phyloP scores from a whole-genome alignment of 108 stramenopile genomes.

The Cylindrotheca fusiformis region DNA sequence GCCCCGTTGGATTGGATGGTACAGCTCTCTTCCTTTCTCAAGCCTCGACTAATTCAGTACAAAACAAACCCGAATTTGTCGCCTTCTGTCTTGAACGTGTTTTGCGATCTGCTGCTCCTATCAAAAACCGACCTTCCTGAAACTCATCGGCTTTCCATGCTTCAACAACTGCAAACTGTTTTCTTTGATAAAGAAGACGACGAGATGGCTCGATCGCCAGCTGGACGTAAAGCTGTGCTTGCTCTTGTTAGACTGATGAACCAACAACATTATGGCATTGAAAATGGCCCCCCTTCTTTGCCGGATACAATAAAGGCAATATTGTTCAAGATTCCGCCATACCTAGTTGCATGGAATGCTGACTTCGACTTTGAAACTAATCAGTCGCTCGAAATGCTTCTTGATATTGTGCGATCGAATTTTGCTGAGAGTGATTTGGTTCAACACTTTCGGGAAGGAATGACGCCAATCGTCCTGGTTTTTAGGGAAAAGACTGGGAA shows the following conservation, averaged over 20 bases:
- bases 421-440: not conserved
- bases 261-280: not conserved
- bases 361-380: conserved; percentile 26
- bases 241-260: not conserved
- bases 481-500: not conserved
- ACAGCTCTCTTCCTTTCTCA: not conserved
- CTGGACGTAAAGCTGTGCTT: conserved; percentile 21
- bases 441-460: not conserved
- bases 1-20: not conserved
- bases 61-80: not conserved
- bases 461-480: not conserved
- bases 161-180: not conserved
- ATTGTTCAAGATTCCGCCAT: conserved; percentile 10
- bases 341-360: conserved; percentile 21
- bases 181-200: conserved; percentile 7
- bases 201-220: conserved; percentile 13
- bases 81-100: not conserved
- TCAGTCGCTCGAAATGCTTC: conserved; percentile 11
- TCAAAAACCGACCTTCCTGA: not conserved
- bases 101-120: not conserved
- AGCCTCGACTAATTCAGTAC: not conserved
- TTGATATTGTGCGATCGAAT: conserved; percentile 1
- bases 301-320: not conserved
- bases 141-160: not conserved
- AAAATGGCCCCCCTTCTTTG: not conserved